A percentile compares a stretch with the other conserved stretches of the same genome.
Conservation (phyloP, 169 alveolate species). For the Plasmodium malariae region DNA sequence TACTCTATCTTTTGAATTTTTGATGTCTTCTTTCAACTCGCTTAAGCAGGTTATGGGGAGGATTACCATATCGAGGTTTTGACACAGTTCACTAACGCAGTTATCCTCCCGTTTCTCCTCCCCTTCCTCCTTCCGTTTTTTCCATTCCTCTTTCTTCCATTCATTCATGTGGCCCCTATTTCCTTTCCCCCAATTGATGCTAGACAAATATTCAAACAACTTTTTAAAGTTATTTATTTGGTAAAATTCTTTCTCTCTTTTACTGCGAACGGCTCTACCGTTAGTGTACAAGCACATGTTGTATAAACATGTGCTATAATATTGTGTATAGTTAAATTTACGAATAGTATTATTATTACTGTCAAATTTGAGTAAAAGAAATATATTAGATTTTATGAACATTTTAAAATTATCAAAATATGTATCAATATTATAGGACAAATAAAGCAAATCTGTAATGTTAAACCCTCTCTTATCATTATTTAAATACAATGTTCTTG, state of each 20-base stretch:
- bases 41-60: constrained; percentile 47
- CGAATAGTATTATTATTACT: background rate
- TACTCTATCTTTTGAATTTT: constrained; percentile 42
- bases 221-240: constrained; percentile 10
- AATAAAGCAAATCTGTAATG: constrained; percentile 38
- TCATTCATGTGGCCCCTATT: background rate
- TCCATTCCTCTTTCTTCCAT: too few species aligned
- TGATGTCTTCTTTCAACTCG: constrained; percentile 61
- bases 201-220: constrained; percentile 4
- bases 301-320: background rate
- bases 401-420: constrained; percentile 32
- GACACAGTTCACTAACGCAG: background rate
- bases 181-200: background rate
- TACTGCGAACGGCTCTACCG: background rate
- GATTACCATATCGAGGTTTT: constrained; percentile 1
- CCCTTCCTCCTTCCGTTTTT: too few species aligned
- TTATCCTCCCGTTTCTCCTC: too few species aligned
- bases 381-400: constrained; percentile 22
- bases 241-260: background rate
- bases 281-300: background rate
- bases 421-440: constrained; percentile 29
- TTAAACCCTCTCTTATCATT: constrained; percentile 10
- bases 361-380: constrained; percentile 32
- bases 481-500: constrained; percentile 24
- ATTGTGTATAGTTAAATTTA: background rate